These are phyloP conservation scores for Penicillium sp. DNA, from an alignment of 2,329 filamentous ascomycete genomes.

Conservation along the genomic window DNA sequence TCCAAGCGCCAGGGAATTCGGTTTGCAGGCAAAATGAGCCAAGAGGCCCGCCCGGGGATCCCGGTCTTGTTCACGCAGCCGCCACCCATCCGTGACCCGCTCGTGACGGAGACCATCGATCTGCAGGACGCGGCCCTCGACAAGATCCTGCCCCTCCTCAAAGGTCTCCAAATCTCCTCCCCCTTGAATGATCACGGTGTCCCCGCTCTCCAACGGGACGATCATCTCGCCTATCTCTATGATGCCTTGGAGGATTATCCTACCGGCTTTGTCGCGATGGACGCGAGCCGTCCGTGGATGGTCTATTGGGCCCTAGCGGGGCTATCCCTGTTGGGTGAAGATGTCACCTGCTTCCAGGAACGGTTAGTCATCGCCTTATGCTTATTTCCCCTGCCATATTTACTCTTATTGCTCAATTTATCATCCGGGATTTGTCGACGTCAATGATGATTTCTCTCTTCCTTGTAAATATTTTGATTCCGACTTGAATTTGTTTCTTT, in stretches of 20 bases:
- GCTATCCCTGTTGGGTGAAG: conserved; percentile 69
- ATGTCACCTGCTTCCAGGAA: conserved; percentile 60
- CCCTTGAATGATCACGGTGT: conserved; percentile 66
- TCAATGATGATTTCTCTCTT: too few relatives aligned
- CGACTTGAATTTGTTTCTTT: conserved; percentile 1
- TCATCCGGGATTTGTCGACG: too few relatives aligned
- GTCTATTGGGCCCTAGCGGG: conserved; percentile 85
- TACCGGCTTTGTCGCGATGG: conserved; percentile 62
- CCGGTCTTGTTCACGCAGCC: conserved; percentile 40
- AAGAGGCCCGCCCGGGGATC: conserved; percentile 24
- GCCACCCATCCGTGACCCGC: conserved; percentile 59
- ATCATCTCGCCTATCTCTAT: conserved; percentile 48
- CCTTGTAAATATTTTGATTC: too few relatives aligned
- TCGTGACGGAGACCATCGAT: conserved; percentile 62
- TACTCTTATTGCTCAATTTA: not conserved
- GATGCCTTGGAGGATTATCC: conserved; percentile 57
- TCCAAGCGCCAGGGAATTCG: not conserved
- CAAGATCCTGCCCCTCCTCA: conserved; percentile 63
- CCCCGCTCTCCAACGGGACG: conserved; percentile 62
- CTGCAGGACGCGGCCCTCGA: conserved; percentile 64
- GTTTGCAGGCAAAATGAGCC: conserved; percentile 20
- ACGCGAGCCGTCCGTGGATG: conserved; percentile 88
- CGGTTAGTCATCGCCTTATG: conserved; percentile 41
- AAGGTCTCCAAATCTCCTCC: conserved; percentile 43
- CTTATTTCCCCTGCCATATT: conserved; percentile 4